phyloP scores from a whole-genome alignment of 768 basidiomycete species.

The Tylopilus sp. region DNA sequence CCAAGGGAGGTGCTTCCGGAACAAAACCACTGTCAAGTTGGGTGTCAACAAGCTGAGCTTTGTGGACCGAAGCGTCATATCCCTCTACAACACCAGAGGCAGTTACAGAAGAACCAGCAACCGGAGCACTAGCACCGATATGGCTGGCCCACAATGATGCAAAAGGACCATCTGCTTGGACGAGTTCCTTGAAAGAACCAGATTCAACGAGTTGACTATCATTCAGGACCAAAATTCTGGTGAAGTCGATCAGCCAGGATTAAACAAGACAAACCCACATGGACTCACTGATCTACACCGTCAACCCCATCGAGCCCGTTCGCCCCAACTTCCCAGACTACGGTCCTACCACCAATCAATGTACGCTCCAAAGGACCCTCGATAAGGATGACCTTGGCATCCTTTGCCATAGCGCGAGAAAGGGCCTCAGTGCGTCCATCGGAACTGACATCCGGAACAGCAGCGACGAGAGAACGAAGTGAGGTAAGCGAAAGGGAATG shows the following conservation, averaged over 20 bases:
- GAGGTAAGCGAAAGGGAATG: conserved; percentile 81
- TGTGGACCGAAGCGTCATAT: conserved; percentile 23
- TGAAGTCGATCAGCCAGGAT: background rate
- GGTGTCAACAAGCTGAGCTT: conserved; percentile 13
- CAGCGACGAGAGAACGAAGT: conserved; percentile 78
- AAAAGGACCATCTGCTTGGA: conserved; percentile 68
- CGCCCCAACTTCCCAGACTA: conserved; percentile 27
- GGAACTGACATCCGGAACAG: conserved; percentile 77
- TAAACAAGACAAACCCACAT: background rate
- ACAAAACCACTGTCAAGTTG: conserved; percentile 21
- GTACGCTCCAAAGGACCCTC: conserved; percentile 24
- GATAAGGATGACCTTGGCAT: conserved; percentile 24
- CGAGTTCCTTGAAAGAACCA: conserved; percentile 74
- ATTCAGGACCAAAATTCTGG: conserved; percentile 85
- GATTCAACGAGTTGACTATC: conserved; percentile 86
- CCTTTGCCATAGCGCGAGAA: conserved; percentile 24
- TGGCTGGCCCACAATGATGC: conserved; percentile 90
- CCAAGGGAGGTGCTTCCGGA: background rate
- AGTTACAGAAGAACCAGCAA: conserved; percentile 30
- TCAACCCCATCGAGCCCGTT: conserved; percentile 44
- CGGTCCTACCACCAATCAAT: conserved; percentile 17
- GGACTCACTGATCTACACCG: conserved; percentile 55
- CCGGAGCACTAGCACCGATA: conserved; percentile 51
- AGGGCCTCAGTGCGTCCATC: conserved; percentile 23
- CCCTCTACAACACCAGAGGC: conserved; percentile 26